Evolutionary conservation across 2,329 filamentous ascomycete species (phyloP).

Genomic region (Penicillium sp.): DNA sequence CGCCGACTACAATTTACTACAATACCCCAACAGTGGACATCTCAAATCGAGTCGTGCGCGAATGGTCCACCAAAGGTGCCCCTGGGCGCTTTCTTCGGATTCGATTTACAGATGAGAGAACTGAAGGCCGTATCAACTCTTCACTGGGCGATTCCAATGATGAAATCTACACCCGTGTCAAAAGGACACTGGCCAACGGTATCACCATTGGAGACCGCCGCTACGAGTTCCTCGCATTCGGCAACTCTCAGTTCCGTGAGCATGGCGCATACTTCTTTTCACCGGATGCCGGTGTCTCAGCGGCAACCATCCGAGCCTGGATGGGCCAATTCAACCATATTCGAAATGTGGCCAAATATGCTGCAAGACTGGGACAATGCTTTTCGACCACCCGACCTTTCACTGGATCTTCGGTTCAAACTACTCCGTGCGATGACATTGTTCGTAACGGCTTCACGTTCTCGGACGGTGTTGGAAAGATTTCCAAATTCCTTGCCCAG

Average conservation of each 20-base stretch:
- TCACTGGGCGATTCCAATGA: constrained; percentile 60
- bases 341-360: constrained; percentile 80
- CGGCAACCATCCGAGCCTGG: constrained; percentile 74
- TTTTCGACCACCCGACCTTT: constrained; percentile 89
- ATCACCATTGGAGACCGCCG: constrained; percentile 77
- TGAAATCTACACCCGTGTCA: constrained; percentile 72
- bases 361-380: constrained; percentile 86
- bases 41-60: constrained; percentile 81
- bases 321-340: constrained; percentile 87
- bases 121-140: constrained; percentile 60
- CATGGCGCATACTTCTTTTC: constrained; percentile 93
- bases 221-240: constrained; percentile 90
- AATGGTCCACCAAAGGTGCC: constrained; percentile 62
- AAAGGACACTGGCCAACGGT: constrained; percentile 70
- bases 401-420: constrained; percentile 58
- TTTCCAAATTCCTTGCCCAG: constrained; percentile 74
- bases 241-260: constrained; percentile 92
- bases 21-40: constrained; percentile 77
- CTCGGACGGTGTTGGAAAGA: constrained; percentile 89
- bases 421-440: constrained; percentile 67
- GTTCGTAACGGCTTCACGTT: constrained; percentile 69
- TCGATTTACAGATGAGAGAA: constrained; percentile 81
- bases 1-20: constrained; percentile 79
- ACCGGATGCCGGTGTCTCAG: constrained; percentile 63
- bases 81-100: constrained; percentile 83